A percentile compares a stretch with the other conserved stretches of the same genome.
These are phyloP conservation scores for Coelastrella sp. DNA, from an alignment of 139 green algal species.

Conservation along the genomic window DNA sequence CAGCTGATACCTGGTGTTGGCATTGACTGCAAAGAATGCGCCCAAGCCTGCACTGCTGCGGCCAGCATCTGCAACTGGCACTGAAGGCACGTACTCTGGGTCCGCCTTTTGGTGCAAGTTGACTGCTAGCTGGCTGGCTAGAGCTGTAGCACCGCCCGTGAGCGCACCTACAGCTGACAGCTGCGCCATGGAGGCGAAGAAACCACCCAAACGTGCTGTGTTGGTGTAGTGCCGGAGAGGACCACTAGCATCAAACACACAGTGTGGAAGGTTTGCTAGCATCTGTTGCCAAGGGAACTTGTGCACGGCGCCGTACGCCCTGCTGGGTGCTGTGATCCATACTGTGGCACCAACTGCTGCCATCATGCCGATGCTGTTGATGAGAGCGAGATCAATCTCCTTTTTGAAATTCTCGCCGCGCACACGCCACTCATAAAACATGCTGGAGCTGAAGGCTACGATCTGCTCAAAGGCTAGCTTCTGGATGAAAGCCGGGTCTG, in stretches of 20 bases:
- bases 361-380: constrained; percentile 89
- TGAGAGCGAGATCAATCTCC: constrained; percentile 92
- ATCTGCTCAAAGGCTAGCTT: constrained; percentile 94
- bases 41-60: constrained; percentile 81
- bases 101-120: constrained; percentile 63
- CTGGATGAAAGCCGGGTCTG: constrained; percentile 95
- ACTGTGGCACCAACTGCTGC: constrained; percentile 88
- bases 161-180: constrained; percentile 90
- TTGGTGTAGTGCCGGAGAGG: constrained; percentile 86
- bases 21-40: constrained; percentile 84
- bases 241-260: constrained; percentile 80
- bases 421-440: constrained; percentile 86
- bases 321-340: constrained; percentile 90
- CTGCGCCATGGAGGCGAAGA: constrained; percentile 90
- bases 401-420: constrained; percentile 51
- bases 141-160: constrained; percentile 67
- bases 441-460: constrained; percentile 75
- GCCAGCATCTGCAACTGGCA: constrained; percentile 78
- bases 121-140: constrained; percentile 62
- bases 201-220: constrained; percentile 69
- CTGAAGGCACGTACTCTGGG: constrained; percentile 79
- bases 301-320: constrained; percentile 79
- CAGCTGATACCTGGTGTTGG: constrained; percentile 94
- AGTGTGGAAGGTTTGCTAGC: constrained; percentile 73
- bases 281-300: constrained; percentile 92